Base-by-base conservation (phyloP, 345 rosid species). In the Sisymbrium altissimum region DNA sequence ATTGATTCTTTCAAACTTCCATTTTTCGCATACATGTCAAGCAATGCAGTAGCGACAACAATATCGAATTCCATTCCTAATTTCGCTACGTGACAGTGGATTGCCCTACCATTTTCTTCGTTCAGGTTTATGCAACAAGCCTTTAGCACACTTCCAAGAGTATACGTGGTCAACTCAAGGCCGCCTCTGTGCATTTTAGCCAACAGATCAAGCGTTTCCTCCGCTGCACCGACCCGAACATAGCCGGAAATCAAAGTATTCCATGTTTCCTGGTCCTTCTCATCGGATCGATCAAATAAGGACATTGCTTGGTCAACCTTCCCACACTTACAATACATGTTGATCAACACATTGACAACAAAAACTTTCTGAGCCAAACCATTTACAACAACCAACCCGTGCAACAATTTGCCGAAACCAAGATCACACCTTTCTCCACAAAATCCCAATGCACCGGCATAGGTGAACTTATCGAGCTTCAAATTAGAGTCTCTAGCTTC, bases 211-310 rank as follows among this genome's bases (percentile, higher is more conserved):
- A 79, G 80, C 33, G 80, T 63, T 67, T 86, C 81, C 52, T 68
- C 75, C 14, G 35, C 75, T 40, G 61, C 81, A 65, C 87, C 82
- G 39, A 73, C n/a, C 49, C 83, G 52, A 39, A 75, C 83, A 70
- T 72, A 82, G 17, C 84, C 85, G 1, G 86, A 76, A 48, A 86
- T 86, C 82, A 84, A 63, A 63, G 89, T 77, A 53, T 84, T 86
- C 89, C 87, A 86, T 27, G 86, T 78, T 66, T 82, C 70, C 12
- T 45, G 70, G 70, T 86, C 84, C 78, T 72, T 68, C 54, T 65
- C 84, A 19, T 62, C 38, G n/a, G 73, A 78, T 33, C 38, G 57
- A 64, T 86, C 83, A 65, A 85, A 83, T 53, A 85, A 67, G 19
- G 72, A 45, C 81, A 78, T 76, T 9, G 87, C 85, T 46, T 67